Evolutionary conservation across 2,329 filamentous ascomycete species (phyloP).

Genomic region (Colletotrichum salicis): DNA sequence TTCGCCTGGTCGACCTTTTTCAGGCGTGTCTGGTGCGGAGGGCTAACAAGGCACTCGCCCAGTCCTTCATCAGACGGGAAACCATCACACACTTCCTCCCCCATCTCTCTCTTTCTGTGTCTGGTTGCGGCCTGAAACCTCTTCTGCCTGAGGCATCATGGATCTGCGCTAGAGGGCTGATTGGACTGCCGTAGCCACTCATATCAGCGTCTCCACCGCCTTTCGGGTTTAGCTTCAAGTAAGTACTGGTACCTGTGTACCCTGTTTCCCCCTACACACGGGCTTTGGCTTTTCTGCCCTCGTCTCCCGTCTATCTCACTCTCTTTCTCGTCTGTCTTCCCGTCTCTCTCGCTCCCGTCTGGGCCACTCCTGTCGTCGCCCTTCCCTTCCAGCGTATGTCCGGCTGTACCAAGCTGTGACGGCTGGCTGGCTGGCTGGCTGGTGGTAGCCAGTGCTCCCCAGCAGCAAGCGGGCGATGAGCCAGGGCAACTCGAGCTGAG

Average conservation of each 20-base stretch:
- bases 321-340: neutral
- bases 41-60: constrained; percentile 27
- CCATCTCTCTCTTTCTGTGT: constrained; percentile 14
- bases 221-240: constrained; percentile 35
- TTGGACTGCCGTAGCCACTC: constrained; percentile 34
- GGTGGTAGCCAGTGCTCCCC: constrained; percentile 29
- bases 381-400: neutral
- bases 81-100: neutral
- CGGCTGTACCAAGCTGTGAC: constrained; percentile 8
- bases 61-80: constrained; percentile 34
- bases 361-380: neutral
- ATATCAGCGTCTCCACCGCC: constrained; percentile 36
- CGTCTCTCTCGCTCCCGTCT: neutral
- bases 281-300: constrained; percentile 34
- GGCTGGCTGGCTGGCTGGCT: constrained; percentile 12
- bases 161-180: constrained; percentile 26
- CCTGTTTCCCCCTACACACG: constrained; percentile 29
- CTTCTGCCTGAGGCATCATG: constrained; percentile 33
- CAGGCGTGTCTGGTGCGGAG: constrained; percentile 23
- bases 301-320: constrained; percentile 20
- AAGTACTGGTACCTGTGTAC: constrained; percentile 37
- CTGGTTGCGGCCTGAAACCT: constrained; percentile 38
- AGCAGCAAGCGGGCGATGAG: constrained; percentile 5
- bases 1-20: constrained; percentile 12
- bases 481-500: constrained; percentile 19